Base-by-base conservation (phyloP, 306 rosid genomes). In the Trichosanthes truncata region DNA sequence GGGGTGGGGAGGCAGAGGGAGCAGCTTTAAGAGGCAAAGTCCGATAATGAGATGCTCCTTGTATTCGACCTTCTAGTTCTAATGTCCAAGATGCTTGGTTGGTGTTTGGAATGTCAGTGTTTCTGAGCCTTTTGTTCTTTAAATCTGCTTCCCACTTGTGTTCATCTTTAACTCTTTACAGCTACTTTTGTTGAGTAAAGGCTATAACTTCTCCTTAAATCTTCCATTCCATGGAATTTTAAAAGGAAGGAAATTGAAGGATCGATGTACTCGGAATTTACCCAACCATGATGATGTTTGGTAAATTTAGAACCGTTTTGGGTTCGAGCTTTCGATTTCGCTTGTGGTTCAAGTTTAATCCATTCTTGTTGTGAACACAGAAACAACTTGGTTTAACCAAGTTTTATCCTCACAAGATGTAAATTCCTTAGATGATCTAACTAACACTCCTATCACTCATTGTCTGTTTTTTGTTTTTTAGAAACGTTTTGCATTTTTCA, bases 21-120 rank as follows among this genome's bases (percentile, higher is more conserved):
- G 35, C 61, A 74, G 78, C 78, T 74, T 74, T 74, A 49, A 74
- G 43, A 74, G 60, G 41, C 78, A 73, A 73, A 25, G 78, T 69
- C 55, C 43, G 23, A 5, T 36, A 9, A 66, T 72, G 17, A 7
- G 77, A 72, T 72, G 77, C 77, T 43, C 13, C 36, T 43, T 72
- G 57, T 72, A 63, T 72, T 72, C 46, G 77, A 72, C 77, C 77
- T 72, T 45, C 77, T 71, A 46, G n/a, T 72, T 45, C 77, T 40
- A 49, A 71, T 72, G 57, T 45, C 8, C 56, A 45, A 41, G 53
- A 71, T 71, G 75, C 53, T 68, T 68, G 33, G 75, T 71, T 71
- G 33, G 76, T 66, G 77, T 73, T 73, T 73, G 60, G 61, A 73
- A 74, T 68, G 53, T 49, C 78, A 74, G 78, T 46, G 41, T 74